Evolutionary conservation across 2,329 filamentous ascomycete species (phyloP).

Genomic region (Colletotrichum paranaense): DNA sequence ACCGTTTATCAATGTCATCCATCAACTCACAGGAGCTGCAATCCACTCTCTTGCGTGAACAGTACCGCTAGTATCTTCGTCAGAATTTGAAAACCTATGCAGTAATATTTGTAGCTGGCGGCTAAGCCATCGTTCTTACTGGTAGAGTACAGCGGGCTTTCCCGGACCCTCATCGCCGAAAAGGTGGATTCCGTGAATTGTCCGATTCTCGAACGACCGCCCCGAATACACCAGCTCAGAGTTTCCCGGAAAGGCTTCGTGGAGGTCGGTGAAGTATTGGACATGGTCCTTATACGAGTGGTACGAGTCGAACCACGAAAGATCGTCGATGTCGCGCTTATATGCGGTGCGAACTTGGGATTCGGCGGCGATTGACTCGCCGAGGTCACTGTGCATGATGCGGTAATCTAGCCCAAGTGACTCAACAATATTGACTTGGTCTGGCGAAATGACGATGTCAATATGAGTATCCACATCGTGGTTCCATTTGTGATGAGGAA

Average conservation of each 20-base stretch:
- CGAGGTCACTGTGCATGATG: slow-evolving; percentile 40
- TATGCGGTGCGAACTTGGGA: slow-evolving; percentile 10
- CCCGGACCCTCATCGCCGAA: slow-evolving; percentile 55
- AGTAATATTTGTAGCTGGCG: neutral
- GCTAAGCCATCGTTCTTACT: slow-evolving; percentile 38
- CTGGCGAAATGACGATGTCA: slow-evolving; percentile 42
- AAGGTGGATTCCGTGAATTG: slow-evolving; percentile 69
- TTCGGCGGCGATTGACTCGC: slow-evolving; percentile 40
- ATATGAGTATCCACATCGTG: slow-evolving; percentile 38
- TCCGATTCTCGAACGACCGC: slow-evolving; percentile 55
- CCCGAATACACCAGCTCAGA: slow-evolving; percentile 59
- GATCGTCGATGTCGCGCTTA: slow-evolving; percentile 43
- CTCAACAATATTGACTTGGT: slow-evolving; percentile 38
- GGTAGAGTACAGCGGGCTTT: slow-evolving; percentile 61
- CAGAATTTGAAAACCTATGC: neutral
- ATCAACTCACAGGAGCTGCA: slow-evolving; percentile 59
- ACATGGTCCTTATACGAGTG: slow-evolving; percentile 63
- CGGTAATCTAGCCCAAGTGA: slow-evolving; percentile 39
- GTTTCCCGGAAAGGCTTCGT: slow-evolving; percentile 53
- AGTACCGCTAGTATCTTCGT: slow-evolving; percentile 45
- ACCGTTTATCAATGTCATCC: too few relatives aligned
- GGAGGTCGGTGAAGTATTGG: slow-evolving; percentile 56
- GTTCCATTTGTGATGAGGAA: slow-evolving; percentile 41
- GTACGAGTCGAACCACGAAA: slow-evolving; percentile 62
- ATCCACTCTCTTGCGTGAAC: slow-evolving; percentile 68